Evolutionary conservation across 2,329 filamentous ascomycete species (phyloP).

Genomic region (Xylariaceae sp.): DNA sequence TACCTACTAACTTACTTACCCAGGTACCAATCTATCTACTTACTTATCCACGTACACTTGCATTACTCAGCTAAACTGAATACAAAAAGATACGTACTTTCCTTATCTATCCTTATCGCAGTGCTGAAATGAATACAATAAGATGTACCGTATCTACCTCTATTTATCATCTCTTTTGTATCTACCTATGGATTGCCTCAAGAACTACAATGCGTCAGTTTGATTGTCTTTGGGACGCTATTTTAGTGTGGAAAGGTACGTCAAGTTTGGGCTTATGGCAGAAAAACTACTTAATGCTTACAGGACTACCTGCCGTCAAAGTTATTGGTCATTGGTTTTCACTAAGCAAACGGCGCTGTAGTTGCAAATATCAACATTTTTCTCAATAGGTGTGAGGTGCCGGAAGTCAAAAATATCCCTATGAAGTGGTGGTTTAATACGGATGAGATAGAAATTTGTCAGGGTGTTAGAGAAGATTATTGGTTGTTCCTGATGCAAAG

Average conservation of each 20-base stretch:
- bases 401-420: neutral
- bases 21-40: too few species aligned
- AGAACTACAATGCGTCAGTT: neutral
- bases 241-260: neutral
- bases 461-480: neutral
- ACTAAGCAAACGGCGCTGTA: neutral
- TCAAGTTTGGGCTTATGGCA: neutral
- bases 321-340: neutral
- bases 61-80: too few species aligned
- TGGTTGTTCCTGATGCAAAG: neutral
- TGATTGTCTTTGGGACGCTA: neutral
- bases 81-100: too few species aligned
- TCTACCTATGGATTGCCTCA: neutral
- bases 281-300: neutral
- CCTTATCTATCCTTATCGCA: too few species aligned
- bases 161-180: too few species aligned
- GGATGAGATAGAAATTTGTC: neutral
- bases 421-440: neutral
- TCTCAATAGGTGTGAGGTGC: neutral
- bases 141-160: too few species aligned
- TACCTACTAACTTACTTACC: too few species aligned
- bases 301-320: neutral
- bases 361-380: slow-evolving; percentile 1
- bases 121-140: too few species aligned
- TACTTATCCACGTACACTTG: too few species aligned